These are phyloP conservation scores for Oryza meyeriana DNA, from an alignment of 176 grass and related monocot species.

Conservation along the genomic window DNA sequence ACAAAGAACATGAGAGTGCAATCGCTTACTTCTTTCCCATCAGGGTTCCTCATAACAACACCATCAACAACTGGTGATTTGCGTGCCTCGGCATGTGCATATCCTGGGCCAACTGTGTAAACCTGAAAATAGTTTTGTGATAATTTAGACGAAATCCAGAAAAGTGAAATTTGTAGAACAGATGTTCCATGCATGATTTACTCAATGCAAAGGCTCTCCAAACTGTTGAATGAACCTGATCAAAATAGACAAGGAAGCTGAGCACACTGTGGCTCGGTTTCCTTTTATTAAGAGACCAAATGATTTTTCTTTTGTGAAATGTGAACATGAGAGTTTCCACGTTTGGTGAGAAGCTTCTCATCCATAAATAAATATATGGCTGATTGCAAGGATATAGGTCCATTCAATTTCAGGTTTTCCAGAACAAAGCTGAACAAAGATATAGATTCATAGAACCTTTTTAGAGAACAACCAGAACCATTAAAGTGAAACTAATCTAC, in stretches of 20 bases:
- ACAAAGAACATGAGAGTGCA: conserved; percentile 5
- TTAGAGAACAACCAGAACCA: conserved; percentile 5
- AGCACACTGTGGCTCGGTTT: neutral
- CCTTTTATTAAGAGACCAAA: conserved; percentile 11
- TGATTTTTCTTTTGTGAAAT: conserved; percentile 7
- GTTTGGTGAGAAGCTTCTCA: neutral
- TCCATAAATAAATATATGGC: neutral
- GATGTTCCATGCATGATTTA: conserved; percentile 7
- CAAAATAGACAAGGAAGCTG: neutral
- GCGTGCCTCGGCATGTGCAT: conserved; percentile 98
- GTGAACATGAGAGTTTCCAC: neutral
- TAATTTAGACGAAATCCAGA: neutral
- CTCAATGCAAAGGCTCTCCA: neutral
- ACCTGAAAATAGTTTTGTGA: conserved; percentile 57
- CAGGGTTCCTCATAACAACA: conserved; percentile 96
- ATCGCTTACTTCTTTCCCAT: conserved; percentile 87
- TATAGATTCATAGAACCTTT: neutral
- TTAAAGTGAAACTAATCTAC: conserved; percentile 6
- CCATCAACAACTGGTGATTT: conserved; percentile 99
- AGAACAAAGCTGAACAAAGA: neutral
- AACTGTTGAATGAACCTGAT: neutral
- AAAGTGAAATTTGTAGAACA: conserved; percentile 17
- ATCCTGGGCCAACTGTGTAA: conserved; percentile 95
- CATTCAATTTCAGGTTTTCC: conserved; percentile 1
- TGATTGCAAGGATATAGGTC: neutral